Base-by-base conservation (phyloP, 148 eudicot genomes). In the Arctostaphylos glauca region DNA sequence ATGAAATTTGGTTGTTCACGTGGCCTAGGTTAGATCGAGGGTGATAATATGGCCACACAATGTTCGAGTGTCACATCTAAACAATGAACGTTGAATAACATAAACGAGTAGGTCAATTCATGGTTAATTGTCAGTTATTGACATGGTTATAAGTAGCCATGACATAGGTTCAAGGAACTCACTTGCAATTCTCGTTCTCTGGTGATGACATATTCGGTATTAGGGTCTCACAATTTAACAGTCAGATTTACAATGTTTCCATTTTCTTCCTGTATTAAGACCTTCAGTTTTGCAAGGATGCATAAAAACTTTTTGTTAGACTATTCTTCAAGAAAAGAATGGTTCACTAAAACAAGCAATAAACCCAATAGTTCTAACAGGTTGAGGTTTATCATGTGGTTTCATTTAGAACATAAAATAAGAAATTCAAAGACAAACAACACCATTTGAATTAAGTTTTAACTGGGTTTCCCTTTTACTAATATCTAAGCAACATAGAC, bases 121-220 rank as follows among this genome's bases (percentile, higher is more conserved):
- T 31, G 38, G 38, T 31, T 31, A 31, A 31, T 31, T 31, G 38
- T 31, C 38, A 0, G 38, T 31, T 31, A 31, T 31, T 31, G 38
- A 31, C 38, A 31, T 31, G 38, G 38, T 31, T 31, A 31, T 31
- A 1, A 31, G 38, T 31, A 31, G 38, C 38, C 38, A 31, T 31
- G 38, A 31, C 38, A 31, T 31, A 1, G 38, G 0, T 31, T 31
- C 38, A 31, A 31, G 68, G 58, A 44, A 79, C 83, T 80, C 82
- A 94, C 99, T 94, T 88, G 87, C 80, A 93, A 80, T 85, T 96
- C 99, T 77, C 99, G 85, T 80, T 93, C 92, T 73, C 99, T 95
- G 68, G 94, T 86, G 86, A 96, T 92, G 55, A 96, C 97, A 87
- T 88, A 93, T 41, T 96, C 98, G 50, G 98, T 96, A 87, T 96